Conservation (phyloP, 2,329 filamentous ascomycete species). For the Pestalotiopsis sp. region DNA sequence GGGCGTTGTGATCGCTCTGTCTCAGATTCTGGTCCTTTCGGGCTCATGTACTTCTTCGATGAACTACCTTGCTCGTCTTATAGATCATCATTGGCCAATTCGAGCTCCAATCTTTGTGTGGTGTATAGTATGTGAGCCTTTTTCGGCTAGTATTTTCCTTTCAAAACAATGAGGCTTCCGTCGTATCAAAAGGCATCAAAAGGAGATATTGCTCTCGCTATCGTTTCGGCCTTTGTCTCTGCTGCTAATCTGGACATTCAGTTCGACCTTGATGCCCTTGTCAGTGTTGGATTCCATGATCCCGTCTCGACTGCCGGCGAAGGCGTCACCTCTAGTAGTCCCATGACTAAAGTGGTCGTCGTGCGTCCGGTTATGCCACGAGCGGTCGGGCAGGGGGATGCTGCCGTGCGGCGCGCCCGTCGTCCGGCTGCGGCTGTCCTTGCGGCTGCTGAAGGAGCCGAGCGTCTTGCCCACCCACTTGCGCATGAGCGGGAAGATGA, state of each 20-base stretch:
- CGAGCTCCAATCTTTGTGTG: too few species aligned
- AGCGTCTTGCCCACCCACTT: neutral
- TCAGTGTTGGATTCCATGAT: neutral
- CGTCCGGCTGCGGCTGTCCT: slow-evolving; percentile 3
- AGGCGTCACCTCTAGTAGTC: neutral
- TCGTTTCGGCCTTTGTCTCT: neutral
- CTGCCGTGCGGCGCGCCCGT: neutral
- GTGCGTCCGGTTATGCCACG: neutral
- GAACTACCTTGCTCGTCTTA: too few species aligned
- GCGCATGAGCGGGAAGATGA: slow-evolving; percentile 21
- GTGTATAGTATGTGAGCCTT: too few species aligned
- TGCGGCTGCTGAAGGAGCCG: neutral
- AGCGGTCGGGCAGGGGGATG: slow-evolving; percentile 1
- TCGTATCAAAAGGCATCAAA: neutral
- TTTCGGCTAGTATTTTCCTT: too few species aligned
- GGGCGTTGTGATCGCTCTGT: too few species aligned
- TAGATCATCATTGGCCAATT: too few species aligned
- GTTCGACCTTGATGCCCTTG: neutral
- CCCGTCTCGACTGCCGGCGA: slow-evolving; percentile 1
- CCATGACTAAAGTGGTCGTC: neutral
- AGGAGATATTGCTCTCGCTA: slow-evolving; percentile 1
- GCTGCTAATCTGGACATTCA: slow-evolving; percentile 6
- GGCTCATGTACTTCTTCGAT: too few species aligned
- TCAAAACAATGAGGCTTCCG: too few species aligned
- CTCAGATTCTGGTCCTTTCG: too few species aligned